Evolutionary conservation across 2,329 filamentous ascomycete genomes (phyloP), one percentile per base, ranked within the genome.

Genomic region (Xylariaceae sp.): DNA sequence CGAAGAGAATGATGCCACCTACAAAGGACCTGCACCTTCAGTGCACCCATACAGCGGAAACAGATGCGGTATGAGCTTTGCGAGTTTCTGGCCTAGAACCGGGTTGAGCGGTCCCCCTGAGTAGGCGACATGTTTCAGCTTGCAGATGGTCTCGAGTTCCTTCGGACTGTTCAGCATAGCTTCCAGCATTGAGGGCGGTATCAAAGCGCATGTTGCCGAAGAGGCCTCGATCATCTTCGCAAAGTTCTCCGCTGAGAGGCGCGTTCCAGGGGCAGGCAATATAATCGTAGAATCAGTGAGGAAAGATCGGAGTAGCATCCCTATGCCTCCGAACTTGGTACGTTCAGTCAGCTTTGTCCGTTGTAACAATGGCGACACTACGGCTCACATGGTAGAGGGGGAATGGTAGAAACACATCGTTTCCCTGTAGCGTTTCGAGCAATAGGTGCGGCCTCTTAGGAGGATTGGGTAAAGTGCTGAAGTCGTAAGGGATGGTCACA

Each of bases 61-160:
- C 10, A 67, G 52, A 18, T 67, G 66, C 7, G 61, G 64, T 6
- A 66, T 57, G 9, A 65, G 10, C 35, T 66, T 55, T 7, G 65
- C 64, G 30, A 70, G 49, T 48, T 56, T 56, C 4, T 61, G 60
- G 7, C 65, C 67, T 1, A 60, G 57, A 5, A 64, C 47, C 1
- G 66, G 67, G 48, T 70, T 69, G 8, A 69, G 62, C 11, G 67
- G 67, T 9, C 65, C 65, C 18, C 68, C 67, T 13, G 64, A 52
- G 51, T 69, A 70, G 10, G 62, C 65, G 10, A 67, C 51, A 30
- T 67, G 65, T 30, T 66, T 64, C 3, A 69, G 57, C 18, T 61
- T 65, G 0, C 61, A 58, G 2, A 69, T 48, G 5, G 35, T 49
- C 30, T 67, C 64, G 3, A 67, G 39, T n/a, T 60, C 65, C 3